Base-by-base conservation (phyloP, 2,329 filamentous ascomycete species). In the Didymella arachidicola region DNA sequence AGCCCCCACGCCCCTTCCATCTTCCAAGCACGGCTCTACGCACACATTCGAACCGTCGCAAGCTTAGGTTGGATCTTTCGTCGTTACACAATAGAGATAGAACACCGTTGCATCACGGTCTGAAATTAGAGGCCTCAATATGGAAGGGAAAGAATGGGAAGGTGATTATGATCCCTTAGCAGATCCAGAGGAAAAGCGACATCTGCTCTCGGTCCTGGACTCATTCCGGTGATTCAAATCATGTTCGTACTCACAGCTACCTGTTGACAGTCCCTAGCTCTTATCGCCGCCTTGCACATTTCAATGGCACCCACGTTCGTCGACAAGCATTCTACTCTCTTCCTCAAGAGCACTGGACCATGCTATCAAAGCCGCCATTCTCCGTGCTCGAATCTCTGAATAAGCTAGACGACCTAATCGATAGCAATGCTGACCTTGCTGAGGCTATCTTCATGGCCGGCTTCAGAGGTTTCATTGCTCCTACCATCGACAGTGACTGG, bases 241-340 rank as follows among this genome's bases (percentile, higher is more conserved):
- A 3, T 22, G 22, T 3, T 22, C 22, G 22, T 22, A 22, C 22
- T 22, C 22, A 22, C 22, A 22, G 22, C 22, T 22, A 22, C 22
- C 22, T 25, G 34, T 36, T 62, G 25, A 60, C 29, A 1, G 29
- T 7, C 1, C 5, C 3, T 42, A 96, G 92, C 53, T 91, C 93
- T 78, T 97, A 97, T 76, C 89, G 91, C 64, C 90, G 89, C 69
- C 86, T 88, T 25, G 90, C 93, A 5, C 94, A 98, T 76, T 90
- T 90, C 79, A 96, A 96, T 77, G 89, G 91, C 64, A 98, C 94
- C 4, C 94, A 98, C 77, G 84, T 93, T 18, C 89, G 95, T 22
- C 88, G 96, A 27, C 93, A 95, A 77, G 90, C 92, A 14, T 97
- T 99, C 78, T 99, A 98, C 76, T 91, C 93, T 8, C 83, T 99